Conservation (phyloP, 1,284 basidiomycete species). For the Moniliella sp. region DNA sequence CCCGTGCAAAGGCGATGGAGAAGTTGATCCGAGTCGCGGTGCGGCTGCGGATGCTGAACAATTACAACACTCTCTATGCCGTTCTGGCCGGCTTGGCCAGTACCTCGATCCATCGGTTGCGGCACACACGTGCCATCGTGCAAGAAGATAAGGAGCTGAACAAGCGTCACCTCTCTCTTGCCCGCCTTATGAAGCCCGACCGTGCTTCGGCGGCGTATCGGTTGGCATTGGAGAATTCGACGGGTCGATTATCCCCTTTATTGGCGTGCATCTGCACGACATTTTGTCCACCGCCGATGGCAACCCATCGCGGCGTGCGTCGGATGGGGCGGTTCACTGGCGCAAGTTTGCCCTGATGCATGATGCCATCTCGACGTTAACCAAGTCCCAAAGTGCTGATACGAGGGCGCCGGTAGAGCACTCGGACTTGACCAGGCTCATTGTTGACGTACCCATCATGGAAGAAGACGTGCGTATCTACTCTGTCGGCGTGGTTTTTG, state of each 20-base stretch:
- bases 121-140: conserved; percentile 12
- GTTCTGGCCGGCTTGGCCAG: conserved; percentile 20
- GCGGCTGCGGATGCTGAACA: conserved; percentile 16
- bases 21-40: conserved; percentile 22
- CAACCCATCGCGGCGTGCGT: conserved; percentile 12
- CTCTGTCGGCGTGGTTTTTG: too few species aligned
- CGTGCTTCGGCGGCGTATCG: conserved; percentile 17
- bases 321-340: conserved; percentile 22
- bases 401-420: too few species aligned
- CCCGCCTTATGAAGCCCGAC: conserved; percentile 17
- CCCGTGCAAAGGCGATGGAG: conserved; percentile 17
- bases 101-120: conserved; percentile 17
- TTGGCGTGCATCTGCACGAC: conserved; percentile 25
- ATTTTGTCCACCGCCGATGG: conserved; percentile 22
- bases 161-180: conserved; percentile 15
- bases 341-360: conserved; percentile 23
- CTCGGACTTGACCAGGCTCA: too few species aligned
- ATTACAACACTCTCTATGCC: conserved; percentile 22
- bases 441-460: too few species aligned
- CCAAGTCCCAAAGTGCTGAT: conserved; percentile 18
- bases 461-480: too few species aligned
- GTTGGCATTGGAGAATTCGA: conserved; percentile 17
- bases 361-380: conserved; percentile 22
- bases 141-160: conserved; percentile 17
- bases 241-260: conserved; percentile 19